phyloP scores from a whole-genome alignment of 2,329 filamentous ascomycete species.

The Alternaria brassicicola region DNA sequence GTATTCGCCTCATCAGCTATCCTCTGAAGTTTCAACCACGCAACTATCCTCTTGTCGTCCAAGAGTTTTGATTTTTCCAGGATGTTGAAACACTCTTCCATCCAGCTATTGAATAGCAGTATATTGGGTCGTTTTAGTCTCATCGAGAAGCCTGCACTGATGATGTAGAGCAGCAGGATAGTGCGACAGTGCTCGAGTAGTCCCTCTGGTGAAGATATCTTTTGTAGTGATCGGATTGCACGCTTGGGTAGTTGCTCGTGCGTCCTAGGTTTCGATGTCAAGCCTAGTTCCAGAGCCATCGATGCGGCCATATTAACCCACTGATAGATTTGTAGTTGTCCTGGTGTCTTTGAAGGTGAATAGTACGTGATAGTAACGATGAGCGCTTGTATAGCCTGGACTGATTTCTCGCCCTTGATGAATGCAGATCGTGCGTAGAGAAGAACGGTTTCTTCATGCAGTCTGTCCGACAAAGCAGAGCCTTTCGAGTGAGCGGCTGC shows the following conservation, averaged over 20 bases:
- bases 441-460: slow-evolving; percentile 44
- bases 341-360: slow-evolving; percentile 41
- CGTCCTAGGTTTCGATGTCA: slow-evolving; percentile 46
- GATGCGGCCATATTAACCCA: slow-evolving; percentile 46
- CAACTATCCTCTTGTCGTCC: slow-evolving; percentile 39
- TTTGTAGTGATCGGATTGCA: slow-evolving; percentile 39
- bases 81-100: slow-evolving; percentile 42
- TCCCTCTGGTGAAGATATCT: slow-evolving; percentile 44
- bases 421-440: slow-evolving; percentile 43
- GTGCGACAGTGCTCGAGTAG: slow-evolving; percentile 45
- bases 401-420: slow-evolving; percentile 46
- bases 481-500: slow-evolving; percentile 45
- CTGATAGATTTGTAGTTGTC: slow-evolving; percentile 44
- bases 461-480: slow-evolving; percentile 35
- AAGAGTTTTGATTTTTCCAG: slow-evolving; percentile 40
- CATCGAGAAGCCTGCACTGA: slow-evolving; percentile 45
- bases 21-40: slow-evolving; percentile 43
- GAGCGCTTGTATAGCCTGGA: slow-evolving; percentile 47
- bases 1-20: slow-evolving; percentile 47
- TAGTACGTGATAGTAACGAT: slow-evolving; percentile 44
- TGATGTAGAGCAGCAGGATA: slow-evolving; percentile 39
- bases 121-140: slow-evolving; percentile 44
- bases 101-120: slow-evolving; percentile 46
- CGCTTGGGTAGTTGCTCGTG: slow-evolving; percentile 47
- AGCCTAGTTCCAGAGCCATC: slow-evolving; percentile 46